A percentile compares a stretch with the other conserved stretches of the same genome.
These are phyloP conservation scores for Teunomyces funiuensis DNA, from an alignment of 805 yeast genomes.

Conservation along the genomic window DNA sequence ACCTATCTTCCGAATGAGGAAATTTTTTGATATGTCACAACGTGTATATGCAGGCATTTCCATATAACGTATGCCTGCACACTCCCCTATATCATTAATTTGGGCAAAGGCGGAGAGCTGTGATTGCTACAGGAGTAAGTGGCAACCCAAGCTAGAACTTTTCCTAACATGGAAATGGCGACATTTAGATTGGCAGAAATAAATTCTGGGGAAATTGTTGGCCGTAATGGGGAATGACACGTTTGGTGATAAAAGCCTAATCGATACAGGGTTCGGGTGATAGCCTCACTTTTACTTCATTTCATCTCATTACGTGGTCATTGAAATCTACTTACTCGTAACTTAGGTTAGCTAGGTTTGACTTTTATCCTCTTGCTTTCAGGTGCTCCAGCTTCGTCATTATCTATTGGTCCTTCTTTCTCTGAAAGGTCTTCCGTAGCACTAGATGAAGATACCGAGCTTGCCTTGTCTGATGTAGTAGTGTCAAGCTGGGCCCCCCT, in stretches of 20 bases:
- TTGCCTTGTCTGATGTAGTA: not conserved
- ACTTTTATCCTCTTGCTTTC: constrained; percentile 10
- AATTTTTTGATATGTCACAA: constrained; percentile 1
- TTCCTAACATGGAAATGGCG: not conserved
- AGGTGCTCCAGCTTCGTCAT: not conserved
- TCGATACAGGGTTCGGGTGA: too few species aligned
- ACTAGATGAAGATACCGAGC: not conserved
- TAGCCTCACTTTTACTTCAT: too few species aligned
- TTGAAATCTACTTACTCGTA: constrained; percentile 1
- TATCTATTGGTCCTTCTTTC: not conserved
- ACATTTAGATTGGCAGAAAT: not conserved
- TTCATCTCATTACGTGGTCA: not conserved
- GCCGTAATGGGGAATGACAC: not conserved
- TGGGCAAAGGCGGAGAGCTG: not conserved
- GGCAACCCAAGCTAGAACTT: not conserved
- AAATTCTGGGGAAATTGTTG: not conserved
- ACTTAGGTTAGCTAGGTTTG: constrained; percentile 1
- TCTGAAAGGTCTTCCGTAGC: constrained; percentile 3
- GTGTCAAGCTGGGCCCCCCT: not conserved
- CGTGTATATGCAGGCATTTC: not conserved
- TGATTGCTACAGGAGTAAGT: not conserved
- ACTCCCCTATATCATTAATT: not conserved
- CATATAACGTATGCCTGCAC: not conserved
- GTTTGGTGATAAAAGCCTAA: too few species aligned
- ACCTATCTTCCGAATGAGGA: constrained; percentile 6